Evolutionary conservation across 768 basidiomycete species (phyloP).

Genomic region (Boletus tomentosulus): DNA sequence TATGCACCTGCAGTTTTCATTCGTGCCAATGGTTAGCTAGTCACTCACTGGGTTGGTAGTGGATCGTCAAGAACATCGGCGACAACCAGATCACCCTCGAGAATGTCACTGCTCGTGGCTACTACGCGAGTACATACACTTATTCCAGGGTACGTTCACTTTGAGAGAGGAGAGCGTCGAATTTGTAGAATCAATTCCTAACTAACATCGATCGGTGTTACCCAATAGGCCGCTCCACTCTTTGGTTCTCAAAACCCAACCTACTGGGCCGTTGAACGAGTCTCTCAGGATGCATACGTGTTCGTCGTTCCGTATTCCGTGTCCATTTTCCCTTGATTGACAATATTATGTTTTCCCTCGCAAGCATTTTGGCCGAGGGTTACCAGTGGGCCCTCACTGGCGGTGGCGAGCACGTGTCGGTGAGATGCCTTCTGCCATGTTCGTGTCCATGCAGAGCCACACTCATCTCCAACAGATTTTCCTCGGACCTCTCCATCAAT

Average conservation of each 20-base stretch:
- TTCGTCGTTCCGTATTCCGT: background rate
- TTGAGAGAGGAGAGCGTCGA: background rate
- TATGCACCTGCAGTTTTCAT: background rate
- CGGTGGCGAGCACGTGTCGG: too few species aligned
- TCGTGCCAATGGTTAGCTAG: background rate
- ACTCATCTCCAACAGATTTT: too few species aligned
- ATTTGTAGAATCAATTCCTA: too few species aligned
- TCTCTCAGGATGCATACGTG: background rate
- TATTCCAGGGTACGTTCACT: background rate
- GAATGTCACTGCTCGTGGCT: background rate
- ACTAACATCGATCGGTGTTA: background rate
- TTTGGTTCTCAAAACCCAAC: background rate
- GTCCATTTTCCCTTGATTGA: background rate
- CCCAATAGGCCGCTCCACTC: background rate
- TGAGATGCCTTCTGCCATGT: too few species aligned
- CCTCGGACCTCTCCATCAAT: too few species aligned
- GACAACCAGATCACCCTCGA: too few species aligned
- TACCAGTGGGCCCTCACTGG: too few species aligned
- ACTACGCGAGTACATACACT: background rate
- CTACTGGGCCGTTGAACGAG: background rate
- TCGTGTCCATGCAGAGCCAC: too few species aligned
- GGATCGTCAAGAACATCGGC: background rate
- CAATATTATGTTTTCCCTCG: background rate
- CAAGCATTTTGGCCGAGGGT: too few species aligned
- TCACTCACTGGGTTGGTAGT: background rate